These are phyloP conservation scores for Pseudoturritis turrita DNA, from an alignment of 345 rosid genomes.

Conservation along the genomic window DNA sequence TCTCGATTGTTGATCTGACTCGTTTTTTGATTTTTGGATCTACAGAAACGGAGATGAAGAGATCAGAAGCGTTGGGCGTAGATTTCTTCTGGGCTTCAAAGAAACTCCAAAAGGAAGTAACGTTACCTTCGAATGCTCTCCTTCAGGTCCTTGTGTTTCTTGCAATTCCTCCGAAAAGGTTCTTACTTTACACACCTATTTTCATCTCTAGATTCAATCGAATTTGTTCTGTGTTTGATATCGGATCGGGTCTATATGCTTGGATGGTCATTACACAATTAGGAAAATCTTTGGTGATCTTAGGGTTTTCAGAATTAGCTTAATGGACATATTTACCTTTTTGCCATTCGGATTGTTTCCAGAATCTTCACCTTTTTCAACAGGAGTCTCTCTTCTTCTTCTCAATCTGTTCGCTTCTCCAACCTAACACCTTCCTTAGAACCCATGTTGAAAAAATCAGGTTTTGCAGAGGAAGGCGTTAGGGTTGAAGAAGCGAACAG, in stretches of 20 bases:
- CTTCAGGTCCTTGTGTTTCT: slow-evolving; percentile 86
- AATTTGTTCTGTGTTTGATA: not conserved
- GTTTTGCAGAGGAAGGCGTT: too few species aligned
- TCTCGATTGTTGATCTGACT: slow-evolving; percentile 16
- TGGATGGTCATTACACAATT: not conserved
- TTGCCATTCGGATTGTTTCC: too few species aligned
- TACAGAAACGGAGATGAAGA: slow-evolving; percentile 19
- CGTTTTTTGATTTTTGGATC: not conserved
- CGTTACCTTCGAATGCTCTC: slow-evolving; percentile 72
- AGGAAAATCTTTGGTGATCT: not conserved
- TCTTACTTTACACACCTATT: not conserved
- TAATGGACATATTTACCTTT: too few species aligned
- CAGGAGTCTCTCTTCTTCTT: too few species aligned
- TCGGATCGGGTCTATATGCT: slow-evolving; percentile 10
- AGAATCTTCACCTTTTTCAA: too few species aligned
- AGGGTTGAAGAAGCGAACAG: not conserved
- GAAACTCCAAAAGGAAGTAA: slow-evolving; percentile 66
- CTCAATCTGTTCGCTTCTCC: too few species aligned
- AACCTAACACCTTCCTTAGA: too few species aligned
- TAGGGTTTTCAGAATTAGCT: not conserved
- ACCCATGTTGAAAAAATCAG: too few species aligned
- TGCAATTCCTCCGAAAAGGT: slow-evolving; percentile 90
- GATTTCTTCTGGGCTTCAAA: slow-evolving; percentile 59
- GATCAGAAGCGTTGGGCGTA: slow-evolving; percentile 36
- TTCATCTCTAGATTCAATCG: not conserved